phyloP scores from a whole-genome alignment of 441 rosid genomes.

The Gossypium aridum region DNA sequence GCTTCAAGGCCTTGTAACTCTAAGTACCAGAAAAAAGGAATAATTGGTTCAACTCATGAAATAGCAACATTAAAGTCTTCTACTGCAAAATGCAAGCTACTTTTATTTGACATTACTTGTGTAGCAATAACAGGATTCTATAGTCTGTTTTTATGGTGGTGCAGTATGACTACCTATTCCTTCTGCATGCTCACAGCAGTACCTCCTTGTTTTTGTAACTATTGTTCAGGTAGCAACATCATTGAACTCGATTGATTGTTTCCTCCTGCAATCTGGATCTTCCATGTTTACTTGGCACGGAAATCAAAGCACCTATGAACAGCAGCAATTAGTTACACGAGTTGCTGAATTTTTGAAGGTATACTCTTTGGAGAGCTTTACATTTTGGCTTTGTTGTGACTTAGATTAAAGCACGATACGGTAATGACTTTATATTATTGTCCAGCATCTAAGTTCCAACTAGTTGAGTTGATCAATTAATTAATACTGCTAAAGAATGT shows the following conservation, averaged over 20 bases:
- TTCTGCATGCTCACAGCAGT: slow-evolving; percentile 3
- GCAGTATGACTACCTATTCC: neutral
- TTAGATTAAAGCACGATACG: neutral
- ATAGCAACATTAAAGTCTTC: neutral
- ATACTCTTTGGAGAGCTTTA: slow-evolving; percentile 5
- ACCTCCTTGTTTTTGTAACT: neutral
- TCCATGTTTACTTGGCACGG: slow-evolving; percentile 93
- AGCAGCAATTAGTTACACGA: slow-evolving; percentile 71
- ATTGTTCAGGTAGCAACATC: slow-evolving; percentile 76
- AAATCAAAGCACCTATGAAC: slow-evolving; percentile 86
- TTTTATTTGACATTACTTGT: slow-evolving; percentile 1
- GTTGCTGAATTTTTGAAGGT: slow-evolving; percentile 94
- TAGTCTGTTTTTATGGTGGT: neutral
- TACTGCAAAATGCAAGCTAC: neutral
- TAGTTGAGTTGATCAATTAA: neutral
- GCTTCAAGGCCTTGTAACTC: neutral
- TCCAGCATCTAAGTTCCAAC: neutral
- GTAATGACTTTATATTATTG: neutral
- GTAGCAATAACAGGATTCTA: neutral
- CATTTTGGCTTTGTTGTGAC: slow-evolving; percentile 8
- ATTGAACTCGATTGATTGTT: slow-evolving; percentile 79
- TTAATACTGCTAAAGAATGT: neutral
- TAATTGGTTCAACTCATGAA: neutral
- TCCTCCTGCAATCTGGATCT: slow-evolving; percentile 97
- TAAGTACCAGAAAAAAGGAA: neutral